These are phyloP conservation scores for Saitozyma podzolica DNA, from an alignment of 768 basidiomycete species.

Conservation along the genomic window DNA sequence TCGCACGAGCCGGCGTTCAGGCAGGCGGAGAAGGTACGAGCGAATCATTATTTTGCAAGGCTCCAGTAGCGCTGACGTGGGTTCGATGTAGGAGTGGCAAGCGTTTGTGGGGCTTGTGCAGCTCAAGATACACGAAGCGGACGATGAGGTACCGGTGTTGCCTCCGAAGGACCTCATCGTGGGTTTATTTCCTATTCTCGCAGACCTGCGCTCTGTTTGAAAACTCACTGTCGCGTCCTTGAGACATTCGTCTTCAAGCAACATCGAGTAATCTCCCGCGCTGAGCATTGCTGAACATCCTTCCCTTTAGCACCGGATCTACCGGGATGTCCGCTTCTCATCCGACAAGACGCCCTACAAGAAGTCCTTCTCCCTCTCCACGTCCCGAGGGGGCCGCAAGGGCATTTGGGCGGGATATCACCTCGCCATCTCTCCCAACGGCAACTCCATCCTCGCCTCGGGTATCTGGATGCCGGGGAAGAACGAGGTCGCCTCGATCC, in stretches of 20 bases:
- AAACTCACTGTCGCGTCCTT: too few species aligned
- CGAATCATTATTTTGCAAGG: background rate
- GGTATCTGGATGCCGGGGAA: slow-evolving; percentile 62
- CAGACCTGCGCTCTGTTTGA: background rate
- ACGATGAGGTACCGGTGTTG: slow-evolving; percentile 79
- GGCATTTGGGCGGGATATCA: slow-evolving; percentile 83
- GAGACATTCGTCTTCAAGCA: background rate
- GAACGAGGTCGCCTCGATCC: slow-evolving; percentile 73
- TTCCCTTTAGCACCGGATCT: slow-evolving; percentile 68
- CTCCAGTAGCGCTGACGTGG: slow-evolving; percentile 1
- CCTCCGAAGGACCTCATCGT: slow-evolving; percentile 84
- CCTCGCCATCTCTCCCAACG: slow-evolving; percentile 57
- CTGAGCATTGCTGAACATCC: slow-evolving; percentile 4
- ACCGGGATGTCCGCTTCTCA: slow-evolving; percentile 90
- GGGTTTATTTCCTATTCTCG: slow-evolving; percentile 4
- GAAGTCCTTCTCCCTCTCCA: slow-evolving; percentile 71
- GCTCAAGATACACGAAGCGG: slow-evolving; percentile 66
- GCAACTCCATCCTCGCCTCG: slow-evolving; percentile 71
- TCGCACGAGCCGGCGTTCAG: slow-evolving; percentile 78
- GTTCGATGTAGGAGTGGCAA: slow-evolving; percentile 67
- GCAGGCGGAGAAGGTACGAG: slow-evolving; percentile 65
- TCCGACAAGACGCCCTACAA: slow-evolving; percentile 98
- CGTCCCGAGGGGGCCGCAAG: slow-evolving; percentile 85
- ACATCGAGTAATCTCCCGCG: background rate
- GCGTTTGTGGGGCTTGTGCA: slow-evolving; percentile 75